Evolutionary conservation across 2,329 filamentous ascomycete species (phyloP).

Genomic region (Epichloe scottii): DNA sequence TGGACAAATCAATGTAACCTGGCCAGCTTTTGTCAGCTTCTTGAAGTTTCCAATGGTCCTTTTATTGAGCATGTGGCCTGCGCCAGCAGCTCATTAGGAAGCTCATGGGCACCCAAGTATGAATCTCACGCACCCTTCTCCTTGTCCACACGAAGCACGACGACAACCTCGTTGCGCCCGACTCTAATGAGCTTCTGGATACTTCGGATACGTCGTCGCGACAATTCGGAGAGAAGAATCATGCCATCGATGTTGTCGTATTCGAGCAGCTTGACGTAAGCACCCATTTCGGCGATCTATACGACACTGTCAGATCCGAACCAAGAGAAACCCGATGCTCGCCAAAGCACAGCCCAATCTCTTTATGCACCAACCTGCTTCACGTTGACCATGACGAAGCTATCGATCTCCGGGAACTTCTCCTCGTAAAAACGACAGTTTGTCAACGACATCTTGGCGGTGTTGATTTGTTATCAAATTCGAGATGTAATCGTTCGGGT

Average conservation of each 20-base stretch:
- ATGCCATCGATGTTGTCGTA: constrained; percentile 99
- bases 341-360: neutral
- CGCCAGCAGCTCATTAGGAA: too few species aligned
- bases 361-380: constrained; percentile 65
- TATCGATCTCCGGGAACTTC: constrained; percentile 90
- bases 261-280: constrained; percentile 97
- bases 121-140: constrained; percentile 61
- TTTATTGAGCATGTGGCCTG: too few species aligned
- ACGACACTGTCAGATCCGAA: constrained; percentile 5
- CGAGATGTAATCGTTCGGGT: constrained; percentile 12
- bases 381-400: constrained; percentile 99
- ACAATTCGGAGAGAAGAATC: constrained; percentile 96
- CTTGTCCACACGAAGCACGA: constrained; percentile 97
- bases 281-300: constrained; percentile 98
- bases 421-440: constrained; percentile 97
- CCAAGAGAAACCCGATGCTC: neutral
- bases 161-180: constrained; percentile 95
- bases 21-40: constrained; percentile 15
- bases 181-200: constrained; percentile 99
- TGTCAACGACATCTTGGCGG: constrained; percentile 78
- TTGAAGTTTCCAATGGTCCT: constrained; percentile 6
- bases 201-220: constrained; percentile 91
- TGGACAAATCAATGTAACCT: constrained; percentile 94
- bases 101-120: neutral
- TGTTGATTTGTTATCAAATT: constrained; percentile 34